phyloP scores from a whole-genome alignment of 2,329 filamentous ascomycete species.

The Lasiodiplodia hormozganensis region DNA sequence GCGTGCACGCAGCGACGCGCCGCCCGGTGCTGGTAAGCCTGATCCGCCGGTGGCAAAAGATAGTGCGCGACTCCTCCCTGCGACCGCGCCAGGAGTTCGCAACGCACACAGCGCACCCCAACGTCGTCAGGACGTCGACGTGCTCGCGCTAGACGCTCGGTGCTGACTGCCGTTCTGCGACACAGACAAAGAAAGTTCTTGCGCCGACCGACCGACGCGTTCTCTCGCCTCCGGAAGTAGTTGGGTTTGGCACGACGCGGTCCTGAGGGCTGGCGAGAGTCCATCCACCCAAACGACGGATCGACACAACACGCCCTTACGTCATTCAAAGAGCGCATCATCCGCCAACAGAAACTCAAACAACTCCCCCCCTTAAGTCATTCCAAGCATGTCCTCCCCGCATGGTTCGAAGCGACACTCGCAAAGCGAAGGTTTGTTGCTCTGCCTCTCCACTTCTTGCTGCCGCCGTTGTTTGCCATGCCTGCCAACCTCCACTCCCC shows the following conservation, averaged over 20 bases:
- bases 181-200: slow-evolving; percentile 24
- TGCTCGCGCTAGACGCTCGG: slow-evolving; percentile 11
- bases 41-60: slow-evolving; percentile 27
- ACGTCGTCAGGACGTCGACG: not conserved
- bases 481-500: not conserved
- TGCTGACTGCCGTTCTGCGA: slow-evolving; percentile 26
- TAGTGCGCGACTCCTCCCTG: slow-evolving; percentile 28
- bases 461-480: slow-evolving; percentile 7
- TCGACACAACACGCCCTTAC: slow-evolving; percentile 39
- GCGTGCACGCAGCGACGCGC: slow-evolving; percentile 19
- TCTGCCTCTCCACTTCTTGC: not conserved
- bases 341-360: slow-evolving; percentile 43
- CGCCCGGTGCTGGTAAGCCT: slow-evolving; percentile 27
- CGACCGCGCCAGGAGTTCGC: slow-evolving; percentile 27
- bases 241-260: slow-evolving; percentile 32
- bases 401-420: slow-evolving; percentile 46
- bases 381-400: slow-evolving; percentile 47
- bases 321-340: slow-evolving; percentile 44
- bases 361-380: slow-evolving; percentile 41
- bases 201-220: slow-evolving; percentile 4
- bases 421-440: slow-evolving; percentile 45
- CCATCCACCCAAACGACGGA: slow-evolving; percentile 31
- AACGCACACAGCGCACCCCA: slow-evolving; percentile 13
- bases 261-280: slow-evolving; percentile 34
- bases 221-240: slow-evolving; percentile 33